Evolutionary conservation across 192 early-diverging fungal species (phyloP).

Genomic region (Podochytrium sp.): DNA sequence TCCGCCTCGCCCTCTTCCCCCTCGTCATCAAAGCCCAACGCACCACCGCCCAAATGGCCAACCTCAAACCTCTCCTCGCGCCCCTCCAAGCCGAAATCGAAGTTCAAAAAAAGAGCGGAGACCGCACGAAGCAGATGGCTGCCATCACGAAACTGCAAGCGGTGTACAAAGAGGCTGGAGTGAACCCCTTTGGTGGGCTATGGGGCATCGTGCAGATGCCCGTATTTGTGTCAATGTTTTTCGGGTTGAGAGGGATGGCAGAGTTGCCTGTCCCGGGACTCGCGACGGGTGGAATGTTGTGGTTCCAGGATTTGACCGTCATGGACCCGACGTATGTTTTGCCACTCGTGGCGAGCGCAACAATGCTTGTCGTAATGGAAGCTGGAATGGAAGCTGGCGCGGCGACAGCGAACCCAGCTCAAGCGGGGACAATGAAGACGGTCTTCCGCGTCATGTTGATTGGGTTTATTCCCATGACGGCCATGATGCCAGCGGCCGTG

Average conservation of each 20-base stretch:
- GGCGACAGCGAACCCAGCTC: conserved; percentile 5
- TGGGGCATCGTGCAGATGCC: conserved; percentile 75
- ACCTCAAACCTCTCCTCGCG: conserved; percentile 73
- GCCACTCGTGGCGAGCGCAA: conserved; percentile 70
- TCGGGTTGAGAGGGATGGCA: conserved; percentile 81
- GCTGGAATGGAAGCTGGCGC: conserved; percentile 19
- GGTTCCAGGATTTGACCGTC: conserved; percentile 84
- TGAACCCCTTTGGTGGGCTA: conserved; percentile 69
- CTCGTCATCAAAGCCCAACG: conserved; percentile 74
- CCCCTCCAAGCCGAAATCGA: conserved; percentile 67
- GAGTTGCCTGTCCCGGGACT: conserved; percentile 76
- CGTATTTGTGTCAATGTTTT: conserved; percentile 84
- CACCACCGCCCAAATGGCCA: conserved; percentile 67
- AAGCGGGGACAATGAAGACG: conserved; percentile 26
- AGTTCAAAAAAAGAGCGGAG: conserved; percentile 37
- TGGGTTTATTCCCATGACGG: conserved; percentile 32
- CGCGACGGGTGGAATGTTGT: conserved; percentile 70
- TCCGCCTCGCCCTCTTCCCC: conserved; percentile 75
- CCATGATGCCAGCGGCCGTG: conserved; percentile 56
- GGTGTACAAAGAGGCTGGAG: conserved; percentile 65
- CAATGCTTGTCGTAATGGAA: conserved; percentile 74
- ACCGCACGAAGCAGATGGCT: conserved; percentile 55
- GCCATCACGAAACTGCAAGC: conserved; percentile 60
- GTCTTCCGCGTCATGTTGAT: conserved; percentile 36
- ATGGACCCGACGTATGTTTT: conserved; percentile 83